Evolutionary conservation across 1,284 basidiomycete species (phyloP).

Genomic region (Termitomyces sp.): DNA sequence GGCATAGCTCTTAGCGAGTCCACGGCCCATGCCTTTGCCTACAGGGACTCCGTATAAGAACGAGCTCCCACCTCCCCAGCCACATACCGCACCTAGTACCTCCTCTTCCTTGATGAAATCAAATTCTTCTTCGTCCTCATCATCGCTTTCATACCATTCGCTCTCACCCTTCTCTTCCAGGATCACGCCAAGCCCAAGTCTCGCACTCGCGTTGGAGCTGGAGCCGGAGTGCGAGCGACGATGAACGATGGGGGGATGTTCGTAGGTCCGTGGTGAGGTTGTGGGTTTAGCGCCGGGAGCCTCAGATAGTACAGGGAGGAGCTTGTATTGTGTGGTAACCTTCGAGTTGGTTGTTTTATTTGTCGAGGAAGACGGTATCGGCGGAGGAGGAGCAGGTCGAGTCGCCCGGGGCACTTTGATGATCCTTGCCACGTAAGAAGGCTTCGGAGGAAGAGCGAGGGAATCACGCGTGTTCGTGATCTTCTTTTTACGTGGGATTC

Average conservation of each 20-base stretch:
- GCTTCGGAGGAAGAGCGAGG: conserved; percentile 19
- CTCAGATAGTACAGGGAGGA: neutral
- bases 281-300: neutral
- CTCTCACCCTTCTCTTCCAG: conserved; percentile 7
- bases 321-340: neutral
- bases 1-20: conserved; percentile 9
- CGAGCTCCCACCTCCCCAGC: neutral
- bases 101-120: conserved; percentile 7
- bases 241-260: conserved; percentile 6
- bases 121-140: neutral
- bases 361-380: neutral
- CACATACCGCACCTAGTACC: conserved; percentile 2
- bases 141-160: conserved; percentile 11
- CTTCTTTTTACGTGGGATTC: conserved; percentile 15
- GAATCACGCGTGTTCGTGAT: conserved; percentile 28
- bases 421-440: conserved; percentile 14
- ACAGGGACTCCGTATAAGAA: neutral
- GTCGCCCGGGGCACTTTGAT: conserved; percentile 10
- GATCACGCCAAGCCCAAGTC: conserved; percentile 4
- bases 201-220: neutral
- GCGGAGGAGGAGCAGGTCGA: conserved; percentile 16
- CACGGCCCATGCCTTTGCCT: conserved; percentile 6
- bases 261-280: neutral
- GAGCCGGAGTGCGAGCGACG: conserved; percentile 4
- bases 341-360: neutral